A percentile compares a stretch with the other conserved stretches of the same genome.
Conservation (phyloP, 1,284 basidiomycete genomes). For the Boletus sp. region DNA sequence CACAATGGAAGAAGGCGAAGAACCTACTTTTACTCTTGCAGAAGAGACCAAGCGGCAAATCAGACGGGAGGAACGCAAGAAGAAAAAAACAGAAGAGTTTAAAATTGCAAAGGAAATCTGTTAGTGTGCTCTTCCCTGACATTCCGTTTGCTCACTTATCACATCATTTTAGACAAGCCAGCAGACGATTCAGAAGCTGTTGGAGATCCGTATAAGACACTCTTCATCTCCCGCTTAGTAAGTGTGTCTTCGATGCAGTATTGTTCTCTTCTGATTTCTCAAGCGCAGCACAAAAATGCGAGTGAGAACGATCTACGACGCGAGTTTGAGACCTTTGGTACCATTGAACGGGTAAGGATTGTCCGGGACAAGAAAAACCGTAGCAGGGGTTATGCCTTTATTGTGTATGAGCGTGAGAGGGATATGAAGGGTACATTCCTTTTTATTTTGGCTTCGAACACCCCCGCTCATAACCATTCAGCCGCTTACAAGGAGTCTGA, state of each 20-base stretch:
- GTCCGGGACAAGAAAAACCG: slow-evolving; percentile 89
- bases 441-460: slow-evolving; percentile 11
- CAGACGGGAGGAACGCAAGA: slow-evolving; percentile 76
- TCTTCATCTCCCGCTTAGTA: slow-evolving; percentile 94
- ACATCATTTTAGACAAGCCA: slow-evolving; percentile 71
- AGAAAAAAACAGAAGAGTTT: slow-evolving; percentile 77
- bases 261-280: slow-evolving; percentile 24
- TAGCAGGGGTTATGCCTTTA: slow-evolving; percentile 92
- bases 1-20: slow-evolving; percentile 77
- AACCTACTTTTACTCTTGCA: slow-evolving; percentile 71
- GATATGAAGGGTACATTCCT: slow-evolving; percentile 90
- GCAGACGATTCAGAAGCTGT: slow-evolving; percentile 89
- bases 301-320: slow-evolving; percentile 89
- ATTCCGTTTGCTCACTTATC: slow-evolving; percentile 10
- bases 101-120: slow-evolving; percentile 81
- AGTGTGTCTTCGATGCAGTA: slow-evolving; percentile 21
- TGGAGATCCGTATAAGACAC: slow-evolving; percentile 97
- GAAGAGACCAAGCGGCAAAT: slow-evolving; percentile 79
- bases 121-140: slow-evolving; percentile 40
- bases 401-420: slow-evolving; percentile 96
- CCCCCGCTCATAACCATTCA: slow-evolving; percentile 35
- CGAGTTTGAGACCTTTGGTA: slow-evolving; percentile 95
- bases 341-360: slow-evolving; percentile 89
- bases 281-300: slow-evolving; percentile 74
- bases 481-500: slow-evolving; percentile 99